A percentile compares a stretch with the other conserved stretches of the same genome.
Conservation (phyloP, 805 yeast species). For the Monosporozyma solicola region DNA sequence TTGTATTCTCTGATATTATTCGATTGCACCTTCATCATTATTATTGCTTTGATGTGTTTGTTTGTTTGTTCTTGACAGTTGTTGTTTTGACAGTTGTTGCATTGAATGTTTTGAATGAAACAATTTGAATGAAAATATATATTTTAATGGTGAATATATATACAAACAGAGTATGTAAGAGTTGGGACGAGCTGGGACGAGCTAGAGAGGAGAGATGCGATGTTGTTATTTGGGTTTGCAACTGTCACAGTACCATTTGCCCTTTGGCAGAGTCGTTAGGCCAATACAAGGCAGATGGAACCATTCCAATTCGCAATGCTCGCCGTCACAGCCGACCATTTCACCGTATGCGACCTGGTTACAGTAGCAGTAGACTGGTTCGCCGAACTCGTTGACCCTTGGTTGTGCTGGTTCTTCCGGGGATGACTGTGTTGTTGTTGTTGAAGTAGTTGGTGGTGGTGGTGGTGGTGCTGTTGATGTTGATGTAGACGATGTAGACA, state of each 20-base stretch:
- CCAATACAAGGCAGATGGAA: conserved; percentile 93
- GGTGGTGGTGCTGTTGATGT: conserved; percentile 6
- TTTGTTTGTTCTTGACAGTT: conserved; percentile 13
- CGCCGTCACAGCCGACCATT: conserved; percentile 98
- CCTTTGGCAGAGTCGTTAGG: conserved; percentile 74
- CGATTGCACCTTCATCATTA: not conserved
- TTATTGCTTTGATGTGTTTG: conserved; percentile 5
- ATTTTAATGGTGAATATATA: no score
- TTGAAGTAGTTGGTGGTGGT: conserved; percentile 2
- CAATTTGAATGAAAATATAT: no score
- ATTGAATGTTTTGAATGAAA: not conserved
- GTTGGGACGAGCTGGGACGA: not conserved
- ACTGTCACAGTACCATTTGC: conserved; percentile 73
- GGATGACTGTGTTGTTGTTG: not conserved
- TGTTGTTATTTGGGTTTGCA: conserved; percentile 32
- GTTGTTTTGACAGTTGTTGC: not conserved
- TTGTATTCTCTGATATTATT: conserved; percentile 51
- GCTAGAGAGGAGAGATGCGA: not conserved
- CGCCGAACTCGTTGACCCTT: conserved; percentile 35
- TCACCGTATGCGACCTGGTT: conserved; percentile 96
- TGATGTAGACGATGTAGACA: not conserved
- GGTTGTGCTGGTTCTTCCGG: not conserved
- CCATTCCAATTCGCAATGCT: conserved; percentile 88
- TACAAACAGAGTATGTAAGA: no score
- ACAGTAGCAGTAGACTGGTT: conserved; percentile 91